phyloP scores from a whole-genome alignment of 805 yeast genomes.

The Metschnikowia drakensbergensis region DNA sequence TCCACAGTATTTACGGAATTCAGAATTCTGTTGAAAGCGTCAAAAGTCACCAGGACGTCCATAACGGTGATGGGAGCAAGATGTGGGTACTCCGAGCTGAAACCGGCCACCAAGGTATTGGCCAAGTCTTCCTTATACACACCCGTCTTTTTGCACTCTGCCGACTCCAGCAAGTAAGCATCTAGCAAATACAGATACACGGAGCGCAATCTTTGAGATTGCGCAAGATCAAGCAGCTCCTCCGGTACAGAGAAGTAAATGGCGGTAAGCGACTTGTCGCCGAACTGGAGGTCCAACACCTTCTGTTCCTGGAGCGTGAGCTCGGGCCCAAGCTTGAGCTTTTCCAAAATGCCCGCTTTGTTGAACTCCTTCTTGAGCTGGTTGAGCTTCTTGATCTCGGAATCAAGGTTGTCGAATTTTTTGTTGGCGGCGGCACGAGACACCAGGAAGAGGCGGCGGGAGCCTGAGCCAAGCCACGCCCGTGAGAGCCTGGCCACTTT shows the following conservation, averaged over 20 bases:
- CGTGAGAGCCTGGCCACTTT: not conserved
- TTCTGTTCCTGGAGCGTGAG: slow-evolving; percentile 10
- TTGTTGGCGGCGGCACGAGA: slow-evolving; percentile 1
- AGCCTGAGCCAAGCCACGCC: not conserved
- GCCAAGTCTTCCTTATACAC: slow-evolving; percentile 2
- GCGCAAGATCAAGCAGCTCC: slow-evolving; percentile 19
- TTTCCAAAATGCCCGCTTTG: slow-evolving; percentile 24
- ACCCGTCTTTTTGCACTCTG: not conserved
- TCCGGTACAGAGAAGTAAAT: slow-evolving; percentile 1
- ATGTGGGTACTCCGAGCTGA: slow-evolving; percentile 20
- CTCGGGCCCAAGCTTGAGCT: slow-evolving; percentile 21
- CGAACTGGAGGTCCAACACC: slow-evolving; percentile 3
- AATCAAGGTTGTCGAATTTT: not conserved
- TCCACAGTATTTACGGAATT: slow-evolving; percentile 25
- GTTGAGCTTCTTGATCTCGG: slow-evolving; percentile 3
- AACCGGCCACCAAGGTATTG: slow-evolving; percentile 13
- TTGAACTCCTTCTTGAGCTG: slow-evolving; percentile 20
- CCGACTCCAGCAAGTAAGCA: slow-evolving; percentile 26
- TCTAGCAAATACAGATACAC: slow-evolving; percentile 22
- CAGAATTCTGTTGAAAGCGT: slow-evolving; percentile 28
- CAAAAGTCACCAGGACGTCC: slow-evolving; percentile 26
- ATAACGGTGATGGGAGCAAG: slow-evolving; percentile 21
- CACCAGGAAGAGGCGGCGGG: not conserved
- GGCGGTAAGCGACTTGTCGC: not conserved
- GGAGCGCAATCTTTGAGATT: slow-evolving; percentile 15